phyloP scores from a whole-genome alignment of 345 rosid genomes.

The Cardamine chenopodiifolia region DNA sequence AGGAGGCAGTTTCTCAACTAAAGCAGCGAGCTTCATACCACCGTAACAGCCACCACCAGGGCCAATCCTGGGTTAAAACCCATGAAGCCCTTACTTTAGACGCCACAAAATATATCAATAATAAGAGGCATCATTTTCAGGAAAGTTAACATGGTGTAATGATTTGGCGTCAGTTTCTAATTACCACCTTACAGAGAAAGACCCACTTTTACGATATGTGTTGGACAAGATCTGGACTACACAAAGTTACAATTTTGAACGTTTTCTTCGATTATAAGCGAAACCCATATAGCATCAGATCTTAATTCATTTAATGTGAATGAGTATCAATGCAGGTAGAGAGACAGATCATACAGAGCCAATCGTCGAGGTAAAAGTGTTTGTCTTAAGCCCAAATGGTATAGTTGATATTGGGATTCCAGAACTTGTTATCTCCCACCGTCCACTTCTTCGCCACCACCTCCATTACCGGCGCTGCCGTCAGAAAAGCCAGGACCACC shows the following conservation, averaged over 20 bases:
- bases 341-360: constrained; percentile 72
- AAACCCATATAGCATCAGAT: constrained; percentile 3
- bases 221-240: constrained; percentile 1
- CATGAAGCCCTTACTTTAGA: too few species aligned
- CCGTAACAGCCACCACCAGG: constrained; percentile 86
- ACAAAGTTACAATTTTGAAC: background rate
- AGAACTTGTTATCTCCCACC: constrained; percentile 66
- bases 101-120: too few species aligned
- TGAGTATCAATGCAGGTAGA: background rate
- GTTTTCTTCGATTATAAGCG: background rate
- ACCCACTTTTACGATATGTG: background rate
- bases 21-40: constrained; percentile 74
- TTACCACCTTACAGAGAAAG: background rate
- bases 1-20: constrained; percentile 69
- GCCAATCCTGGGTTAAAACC: too few species aligned
- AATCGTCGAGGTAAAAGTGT: constrained; percentile 87
- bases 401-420: constrained; percentile 76
- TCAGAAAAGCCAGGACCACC: constrained; percentile 44
- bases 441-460: constrained; percentile 61
- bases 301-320: background rate
- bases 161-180: too few species aligned
- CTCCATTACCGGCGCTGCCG: constrained; percentile 45
- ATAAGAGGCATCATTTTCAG: too few species aligned
- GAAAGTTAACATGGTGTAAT: too few species aligned
- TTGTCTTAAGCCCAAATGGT: constrained; percentile 79